Evolutionary conservation across 2,329 filamentous ascomycete genomes (phyloP).

Genomic region (Monosporascus sp.): DNA sequence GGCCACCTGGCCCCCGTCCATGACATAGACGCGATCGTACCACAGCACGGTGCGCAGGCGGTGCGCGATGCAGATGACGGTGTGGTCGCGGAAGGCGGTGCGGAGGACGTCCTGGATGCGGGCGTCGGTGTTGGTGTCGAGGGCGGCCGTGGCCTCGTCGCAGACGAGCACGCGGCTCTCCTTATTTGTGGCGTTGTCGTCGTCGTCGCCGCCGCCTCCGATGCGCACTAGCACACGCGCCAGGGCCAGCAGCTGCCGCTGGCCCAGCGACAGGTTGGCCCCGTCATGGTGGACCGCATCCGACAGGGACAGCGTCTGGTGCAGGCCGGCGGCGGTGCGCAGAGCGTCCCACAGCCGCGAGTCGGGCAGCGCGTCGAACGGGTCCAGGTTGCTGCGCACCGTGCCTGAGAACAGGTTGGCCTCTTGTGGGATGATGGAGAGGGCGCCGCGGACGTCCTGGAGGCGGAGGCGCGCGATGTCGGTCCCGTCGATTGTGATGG

Average conservation of each 20-base stretch:
- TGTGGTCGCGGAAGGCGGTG: constrained; percentile 61
- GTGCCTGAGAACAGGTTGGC: constrained; percentile 68
- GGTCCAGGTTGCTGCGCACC: constrained; percentile 67
- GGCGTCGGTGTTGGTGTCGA: constrained; percentile 68
- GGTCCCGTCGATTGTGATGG: constrained; percentile 64
- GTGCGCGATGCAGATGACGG: constrained; percentile 68
- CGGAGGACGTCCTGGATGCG: constrained; percentile 66
- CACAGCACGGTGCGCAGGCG: constrained; percentile 58
- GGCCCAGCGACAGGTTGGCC: constrained; percentile 68
- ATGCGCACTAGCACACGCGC: constrained; percentile 62
- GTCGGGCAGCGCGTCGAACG: constrained; percentile 66
- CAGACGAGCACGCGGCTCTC: constrained; percentile 46
- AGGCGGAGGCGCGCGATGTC: constrained; percentile 66
- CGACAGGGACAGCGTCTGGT: neutral
- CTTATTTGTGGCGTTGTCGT: too few species aligned
- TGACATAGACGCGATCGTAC: constrained; percentile 70
- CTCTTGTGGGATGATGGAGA: constrained; percentile 75
- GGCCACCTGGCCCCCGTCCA: constrained; percentile 64
- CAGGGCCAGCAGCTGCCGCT: constrained; percentile 43
- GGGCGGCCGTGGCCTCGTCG: constrained; percentile 66
- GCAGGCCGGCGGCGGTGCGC: constrained; percentile 43
- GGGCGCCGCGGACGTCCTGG: constrained; percentile 64
- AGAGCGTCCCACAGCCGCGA: constrained; percentile 67
- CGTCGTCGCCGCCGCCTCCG: too few species aligned
- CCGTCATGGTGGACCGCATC: constrained; percentile 59